Evolutionary conservation across 306 rosid genomes (phyloP).

Genomic region (Pterocarpus santalinus): DNA sequence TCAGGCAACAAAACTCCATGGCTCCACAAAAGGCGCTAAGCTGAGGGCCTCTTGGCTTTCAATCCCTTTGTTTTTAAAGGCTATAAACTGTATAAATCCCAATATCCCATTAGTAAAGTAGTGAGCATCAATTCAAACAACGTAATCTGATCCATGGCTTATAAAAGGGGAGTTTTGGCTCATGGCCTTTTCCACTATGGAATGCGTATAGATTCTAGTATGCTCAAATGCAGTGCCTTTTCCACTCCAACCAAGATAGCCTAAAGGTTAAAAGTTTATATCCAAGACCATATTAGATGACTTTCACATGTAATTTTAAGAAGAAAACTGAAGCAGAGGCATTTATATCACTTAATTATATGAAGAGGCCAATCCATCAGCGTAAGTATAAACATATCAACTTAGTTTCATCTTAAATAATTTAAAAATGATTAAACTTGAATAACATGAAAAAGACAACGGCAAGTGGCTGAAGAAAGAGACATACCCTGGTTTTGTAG

Average conservation of each 20-base stretch:
- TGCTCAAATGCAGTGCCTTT: neutral
- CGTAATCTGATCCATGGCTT: slow-evolving; percentile 14
- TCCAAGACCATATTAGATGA: neutral
- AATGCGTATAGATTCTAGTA: neutral
- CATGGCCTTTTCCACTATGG: neutral
- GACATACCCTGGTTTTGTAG: slow-evolving; percentile 53
- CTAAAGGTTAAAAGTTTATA: neutral
- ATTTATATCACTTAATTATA: neutral
- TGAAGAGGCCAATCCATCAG: neutral
- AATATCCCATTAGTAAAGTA: neutral
- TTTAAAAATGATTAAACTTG: neutral
- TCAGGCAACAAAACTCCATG: neutral
- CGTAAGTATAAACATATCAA: neutral
- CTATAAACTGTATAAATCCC: neutral
- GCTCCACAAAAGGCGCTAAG: neutral
- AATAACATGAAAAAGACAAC: neutral
- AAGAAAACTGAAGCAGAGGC: neutral
- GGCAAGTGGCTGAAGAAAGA: slow-evolving; percentile 1
- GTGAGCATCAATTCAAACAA: neutral
- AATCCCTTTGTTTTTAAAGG: neutral
- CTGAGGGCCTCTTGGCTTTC: neutral
- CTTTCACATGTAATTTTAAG: slow-evolving; percentile 2
- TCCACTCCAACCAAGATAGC: neutral
- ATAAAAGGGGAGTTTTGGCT: neutral
- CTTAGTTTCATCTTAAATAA: slow-evolving; percentile 14